Conservation (phyloP, 2,329 filamentous ascomycete species). For the Exophiala xenobiotica region DNA sequence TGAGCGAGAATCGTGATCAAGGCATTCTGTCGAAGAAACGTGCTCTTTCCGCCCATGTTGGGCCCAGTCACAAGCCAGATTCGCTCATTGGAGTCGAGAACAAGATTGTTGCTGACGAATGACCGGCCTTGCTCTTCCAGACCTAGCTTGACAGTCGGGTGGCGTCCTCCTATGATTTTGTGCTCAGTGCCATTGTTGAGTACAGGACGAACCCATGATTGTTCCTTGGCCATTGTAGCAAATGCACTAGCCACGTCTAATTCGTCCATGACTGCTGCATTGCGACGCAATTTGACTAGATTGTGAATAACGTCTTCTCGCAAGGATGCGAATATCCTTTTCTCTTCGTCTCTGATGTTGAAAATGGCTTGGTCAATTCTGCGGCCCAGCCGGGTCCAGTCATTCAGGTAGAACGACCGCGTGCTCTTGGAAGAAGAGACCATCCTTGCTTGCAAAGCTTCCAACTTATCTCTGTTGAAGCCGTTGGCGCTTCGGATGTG, state of each 20-base stretch:
- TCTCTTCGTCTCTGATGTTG: slow-evolving; percentile 80
- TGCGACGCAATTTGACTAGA: slow-evolving; percentile 80
- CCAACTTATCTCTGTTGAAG: slow-evolving; percentile 54
- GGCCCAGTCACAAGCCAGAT: slow-evolving; percentile 71
- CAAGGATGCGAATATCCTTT: slow-evolving; percentile 71
- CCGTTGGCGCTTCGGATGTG: slow-evolving; percentile 68
- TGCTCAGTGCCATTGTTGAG: slow-evolving; percentile 66
- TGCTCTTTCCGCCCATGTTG: slow-evolving; percentile 99
- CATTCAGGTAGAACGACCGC: slow-evolving; percentile 75
- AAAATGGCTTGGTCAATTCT: slow-evolving; percentile 74
- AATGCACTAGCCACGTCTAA: slow-evolving; percentile 88
- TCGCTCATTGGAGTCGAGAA: slow-evolving; percentile 73
- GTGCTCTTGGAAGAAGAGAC: slow-evolving; percentile 82
- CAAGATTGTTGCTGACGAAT: slow-evolving; percentile 84
- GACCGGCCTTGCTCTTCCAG: slow-evolving; percentile 74
- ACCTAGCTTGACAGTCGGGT: slow-evolving; percentile 87
- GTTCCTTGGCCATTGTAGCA: slow-evolving; percentile 73
- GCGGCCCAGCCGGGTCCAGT: slow-evolving; percentile 80
- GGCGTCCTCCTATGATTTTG: slow-evolving; percentile 79
- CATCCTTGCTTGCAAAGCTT: slow-evolving; percentile 49
- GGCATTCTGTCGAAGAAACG: slow-evolving; percentile 92
- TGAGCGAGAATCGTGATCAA: slow-evolving; percentile 92
- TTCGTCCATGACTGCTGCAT: slow-evolving; percentile 88
- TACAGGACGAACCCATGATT: slow-evolving; percentile 69
- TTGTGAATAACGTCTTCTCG: slow-evolving; percentile 75